These are phyloP conservation scores for Coelastrella sp. DNA, from an alignment of 139 green algal genomes.

Conservation along the genomic window DNA sequence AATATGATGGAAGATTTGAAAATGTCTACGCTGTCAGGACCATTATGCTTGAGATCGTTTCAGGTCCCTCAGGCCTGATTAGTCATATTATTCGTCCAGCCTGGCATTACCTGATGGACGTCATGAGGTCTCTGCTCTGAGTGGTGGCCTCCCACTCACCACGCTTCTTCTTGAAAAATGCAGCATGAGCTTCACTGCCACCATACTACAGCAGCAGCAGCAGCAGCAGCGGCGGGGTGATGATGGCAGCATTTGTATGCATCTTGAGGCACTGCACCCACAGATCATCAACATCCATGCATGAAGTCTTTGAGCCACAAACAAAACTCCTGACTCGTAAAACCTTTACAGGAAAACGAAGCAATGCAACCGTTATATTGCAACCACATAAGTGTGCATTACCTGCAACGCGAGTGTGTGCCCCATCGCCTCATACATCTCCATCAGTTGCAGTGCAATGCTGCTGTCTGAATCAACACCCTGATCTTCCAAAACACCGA, in stretches of 20 bases:
- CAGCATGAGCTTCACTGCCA: slow-evolving; percentile 91
- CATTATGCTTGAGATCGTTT: too few relatives aligned
- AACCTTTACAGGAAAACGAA: too few relatives aligned
- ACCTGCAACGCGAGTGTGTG: slow-evolving; percentile 82
- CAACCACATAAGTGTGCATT: not conserved
- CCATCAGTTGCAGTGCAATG: slow-evolving; percentile 83
- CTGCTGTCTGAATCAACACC: slow-evolving; percentile 56
- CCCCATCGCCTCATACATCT: slow-evolving; percentile 93
- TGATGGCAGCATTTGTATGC: not conserved
- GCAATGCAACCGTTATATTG: not conserved
- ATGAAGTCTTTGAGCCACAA: too few relatives aligned
- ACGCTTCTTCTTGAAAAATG: slow-evolving; percentile 84
- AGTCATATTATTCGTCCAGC: too few relatives aligned
- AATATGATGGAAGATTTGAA: too few relatives aligned
- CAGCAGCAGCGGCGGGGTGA: not conserved
- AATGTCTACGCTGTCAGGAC: too few relatives aligned
- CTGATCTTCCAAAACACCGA: slow-evolving; percentile 25
- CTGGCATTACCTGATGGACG: slow-evolving; percentile 56
- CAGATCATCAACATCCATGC: too few relatives aligned
- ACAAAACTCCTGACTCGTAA: too few relatives aligned
- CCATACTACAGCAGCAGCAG: slow-evolving; percentile 84
- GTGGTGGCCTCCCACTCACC: slow-evolving; percentile 81
- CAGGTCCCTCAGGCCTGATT: too few relatives aligned
- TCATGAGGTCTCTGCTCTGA: slow-evolving; percentile 66
- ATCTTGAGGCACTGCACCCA: too few relatives aligned